Conservation (phyloP, 768 basidiomycete species). For the Rubroboletus pulcherrimus region DNA sequence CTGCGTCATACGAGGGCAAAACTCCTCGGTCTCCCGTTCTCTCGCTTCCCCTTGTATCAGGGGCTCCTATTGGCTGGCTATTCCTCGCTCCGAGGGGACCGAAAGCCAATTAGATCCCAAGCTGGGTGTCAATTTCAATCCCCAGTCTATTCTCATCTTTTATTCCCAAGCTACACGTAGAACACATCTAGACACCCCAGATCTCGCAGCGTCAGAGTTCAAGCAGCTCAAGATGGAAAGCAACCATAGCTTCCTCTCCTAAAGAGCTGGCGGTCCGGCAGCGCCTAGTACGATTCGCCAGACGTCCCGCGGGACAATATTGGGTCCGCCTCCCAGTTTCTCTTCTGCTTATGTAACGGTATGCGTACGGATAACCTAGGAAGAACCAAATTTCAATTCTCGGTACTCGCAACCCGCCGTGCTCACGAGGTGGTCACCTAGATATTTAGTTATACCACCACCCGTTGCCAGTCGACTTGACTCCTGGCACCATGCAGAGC, state of each 20-base stretch:
- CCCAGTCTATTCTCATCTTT: not conserved
- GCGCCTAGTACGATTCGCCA: not conserved
- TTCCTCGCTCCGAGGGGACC: not conserved
- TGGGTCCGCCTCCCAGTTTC: no score
- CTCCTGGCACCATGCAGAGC: not conserved
- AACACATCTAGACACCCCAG: not conserved
- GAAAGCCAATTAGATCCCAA: not conserved
- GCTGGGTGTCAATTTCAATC: not conserved
- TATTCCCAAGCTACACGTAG: not conserved
- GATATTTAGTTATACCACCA: not conserved
- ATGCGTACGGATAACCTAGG: no score
- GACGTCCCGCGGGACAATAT: no score
- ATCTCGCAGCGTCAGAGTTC: not conserved
- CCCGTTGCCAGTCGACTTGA: not conserved
- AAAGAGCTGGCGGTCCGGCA: not conserved
- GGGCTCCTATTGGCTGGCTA: not conserved
- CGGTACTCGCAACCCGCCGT: not conserved
- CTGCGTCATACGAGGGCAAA: not conserved
- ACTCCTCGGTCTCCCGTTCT: not conserved
- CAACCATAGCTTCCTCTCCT: slow-evolving; percentile 4
- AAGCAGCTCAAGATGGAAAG: not conserved
- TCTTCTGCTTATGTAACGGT: no score
- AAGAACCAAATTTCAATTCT: no score
- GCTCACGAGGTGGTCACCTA: no score
- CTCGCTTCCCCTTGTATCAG: not conserved